Conservation (phyloP, 23 red algal genomes). For the Porphyridium purpureum region DNA sequence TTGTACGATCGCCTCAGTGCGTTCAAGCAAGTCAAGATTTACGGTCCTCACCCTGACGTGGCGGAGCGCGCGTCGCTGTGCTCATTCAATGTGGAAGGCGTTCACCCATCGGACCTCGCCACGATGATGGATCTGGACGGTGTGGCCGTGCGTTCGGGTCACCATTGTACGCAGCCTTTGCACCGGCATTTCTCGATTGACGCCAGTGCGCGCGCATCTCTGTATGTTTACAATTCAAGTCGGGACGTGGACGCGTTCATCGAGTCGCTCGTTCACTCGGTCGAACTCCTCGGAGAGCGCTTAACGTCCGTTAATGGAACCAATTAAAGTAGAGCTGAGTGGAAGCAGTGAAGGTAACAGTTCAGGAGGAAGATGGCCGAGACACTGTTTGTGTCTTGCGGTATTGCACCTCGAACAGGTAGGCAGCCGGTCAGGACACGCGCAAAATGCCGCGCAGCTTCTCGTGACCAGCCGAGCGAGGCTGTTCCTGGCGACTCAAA, state of each 20-base stretch:
- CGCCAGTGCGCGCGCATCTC: constrained; percentile 58
- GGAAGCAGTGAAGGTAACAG: no score
- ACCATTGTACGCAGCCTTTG: constrained; percentile 94
- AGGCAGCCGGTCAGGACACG: no score
- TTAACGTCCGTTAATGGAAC: no score
- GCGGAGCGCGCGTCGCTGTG: constrained; percentile 63
- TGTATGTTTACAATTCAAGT: constrained; percentile 87
- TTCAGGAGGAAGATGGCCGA: no score
- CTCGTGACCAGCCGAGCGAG: no score
- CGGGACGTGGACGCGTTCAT: constrained; percentile 85
- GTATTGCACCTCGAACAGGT: no score
- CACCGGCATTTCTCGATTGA: constrained; percentile 47
- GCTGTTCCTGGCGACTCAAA: no score
- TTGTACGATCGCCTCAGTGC: constrained; percentile 38
- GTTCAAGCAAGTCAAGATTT: constrained; percentile 66
- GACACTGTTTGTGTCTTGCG: no score
- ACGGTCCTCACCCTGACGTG: constrained; percentile 71
- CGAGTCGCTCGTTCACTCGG: constrained; percentile 30
- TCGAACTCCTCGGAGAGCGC: constrained; percentile 53
- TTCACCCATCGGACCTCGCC: constrained; percentile 79
- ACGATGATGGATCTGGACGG: constrained; percentile 90
- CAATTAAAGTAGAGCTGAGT: no score
- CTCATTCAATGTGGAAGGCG: constrained; percentile 66
- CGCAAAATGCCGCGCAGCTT: no score
- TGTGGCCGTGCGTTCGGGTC: constrained; percentile 80